Conservation (phyloP, 768 basidiomycete species). For the Collybia sordida region DNA sequence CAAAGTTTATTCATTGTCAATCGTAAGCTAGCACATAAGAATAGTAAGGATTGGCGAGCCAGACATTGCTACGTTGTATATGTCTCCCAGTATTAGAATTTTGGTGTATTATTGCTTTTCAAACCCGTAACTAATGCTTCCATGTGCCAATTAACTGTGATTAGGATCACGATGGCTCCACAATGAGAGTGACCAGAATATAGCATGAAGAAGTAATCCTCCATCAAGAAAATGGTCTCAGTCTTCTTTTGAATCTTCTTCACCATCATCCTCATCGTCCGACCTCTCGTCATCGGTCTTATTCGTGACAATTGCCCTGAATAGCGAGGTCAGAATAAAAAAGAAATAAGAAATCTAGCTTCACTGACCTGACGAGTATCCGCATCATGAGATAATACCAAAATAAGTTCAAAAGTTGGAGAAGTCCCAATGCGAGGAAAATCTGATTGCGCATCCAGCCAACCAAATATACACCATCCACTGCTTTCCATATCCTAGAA, state of each 20-base stretch:
- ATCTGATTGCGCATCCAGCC: constrained; percentile 85
- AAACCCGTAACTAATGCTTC: no score
- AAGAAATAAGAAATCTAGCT: not conserved
- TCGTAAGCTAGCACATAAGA: no score
- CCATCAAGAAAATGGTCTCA: not conserved
- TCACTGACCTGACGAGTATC: constrained; percentile 66
- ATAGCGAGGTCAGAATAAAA: constrained; percentile 9
- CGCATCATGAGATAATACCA: constrained; percentile 89
- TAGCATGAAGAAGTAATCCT: not conserved
- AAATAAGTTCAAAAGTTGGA: constrained; percentile 88
- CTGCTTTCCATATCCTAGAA: constrained; percentile 55
- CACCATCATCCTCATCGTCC: constrained; percentile 67
- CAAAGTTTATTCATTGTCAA: no score
- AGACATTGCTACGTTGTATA: no score
- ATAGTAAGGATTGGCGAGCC: no score
- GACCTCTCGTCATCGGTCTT: constrained; percentile 73
- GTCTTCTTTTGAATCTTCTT: constrained; percentile 24
- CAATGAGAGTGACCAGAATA: not conserved
- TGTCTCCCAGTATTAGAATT: no score
- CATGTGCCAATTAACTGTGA: no score
- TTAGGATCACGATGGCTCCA: not conserved
- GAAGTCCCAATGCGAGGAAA: constrained; percentile 67
- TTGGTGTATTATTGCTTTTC: no score
- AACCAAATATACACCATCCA: constrained; percentile 66
- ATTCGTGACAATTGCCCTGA: constrained; percentile 51